A percentile compares a stretch with the other conserved stretches of the same genome.
Conservation (phyloP, 768 basidiomycete species). For the Rhodotorula babjevae region DNA sequence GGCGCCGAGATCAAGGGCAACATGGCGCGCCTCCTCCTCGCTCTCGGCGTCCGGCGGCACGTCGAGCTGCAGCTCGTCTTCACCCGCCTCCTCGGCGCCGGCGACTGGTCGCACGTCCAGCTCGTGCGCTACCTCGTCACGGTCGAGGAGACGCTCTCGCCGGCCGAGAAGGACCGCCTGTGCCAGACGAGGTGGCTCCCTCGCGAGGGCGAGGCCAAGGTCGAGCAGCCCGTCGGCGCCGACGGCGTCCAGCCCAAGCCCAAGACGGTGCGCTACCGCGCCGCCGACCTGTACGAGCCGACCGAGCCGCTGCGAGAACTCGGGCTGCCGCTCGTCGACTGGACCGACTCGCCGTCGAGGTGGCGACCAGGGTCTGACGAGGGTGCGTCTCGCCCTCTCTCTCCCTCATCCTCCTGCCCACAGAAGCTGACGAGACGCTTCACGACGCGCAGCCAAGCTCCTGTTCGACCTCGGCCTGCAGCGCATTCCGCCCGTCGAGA, state of each 20-base stretch:
- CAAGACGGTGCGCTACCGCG: slow-evolving; percentile 57
- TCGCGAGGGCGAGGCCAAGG: slow-evolving; percentile 42
- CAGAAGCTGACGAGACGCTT: background rate
- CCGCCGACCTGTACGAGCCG: slow-evolving; percentile 81
- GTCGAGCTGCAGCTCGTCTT: slow-evolving; percentile 94
- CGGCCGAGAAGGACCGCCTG: slow-evolving; percentile 58
- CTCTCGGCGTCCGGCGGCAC: slow-evolving; percentile 79
- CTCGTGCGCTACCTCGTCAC: slow-evolving; percentile 81
- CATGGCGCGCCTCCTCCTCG: slow-evolving; percentile 60
- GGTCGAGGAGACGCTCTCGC: slow-evolving; percentile 61
- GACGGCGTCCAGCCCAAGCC: slow-evolving; percentile 30
- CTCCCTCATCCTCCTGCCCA: background rate
- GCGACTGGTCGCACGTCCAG: slow-evolving; percentile 53
- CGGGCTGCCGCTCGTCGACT: slow-evolving; percentile 76
- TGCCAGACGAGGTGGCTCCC: slow-evolving; percentile 70
- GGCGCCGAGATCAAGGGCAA: slow-evolving; percentile 60
- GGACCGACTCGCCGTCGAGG: slow-evolving; percentile 63
- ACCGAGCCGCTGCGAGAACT: slow-evolving; percentile 64
- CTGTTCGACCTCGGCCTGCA: slow-evolving; percentile 57
- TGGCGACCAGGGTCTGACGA: slow-evolving; percentile 82
- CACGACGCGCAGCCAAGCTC: slow-evolving; percentile 61
- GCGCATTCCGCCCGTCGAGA: slow-evolving; percentile 63
- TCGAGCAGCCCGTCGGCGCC: slow-evolving; percentile 50
- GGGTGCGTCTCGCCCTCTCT: slow-evolving; percentile 53
- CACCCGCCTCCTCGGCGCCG: slow-evolving; percentile 54